phyloP scores from a whole-genome alignment of 768 basidiomycete genomes.

The Lepiota brunneoincarnata region DNA sequence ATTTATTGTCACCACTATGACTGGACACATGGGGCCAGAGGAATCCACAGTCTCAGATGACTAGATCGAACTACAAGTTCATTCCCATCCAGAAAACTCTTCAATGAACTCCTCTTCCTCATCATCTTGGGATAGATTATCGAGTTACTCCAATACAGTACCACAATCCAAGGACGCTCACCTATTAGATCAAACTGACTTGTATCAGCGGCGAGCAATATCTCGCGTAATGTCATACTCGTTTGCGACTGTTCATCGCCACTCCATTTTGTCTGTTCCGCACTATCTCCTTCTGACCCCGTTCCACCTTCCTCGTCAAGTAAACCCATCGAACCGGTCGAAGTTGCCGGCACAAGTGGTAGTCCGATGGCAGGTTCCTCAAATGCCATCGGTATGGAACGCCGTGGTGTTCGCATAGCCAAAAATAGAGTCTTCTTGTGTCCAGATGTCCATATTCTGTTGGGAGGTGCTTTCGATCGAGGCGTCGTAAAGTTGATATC shows the following conservation, averaged over 20 bases:
- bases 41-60: no score
- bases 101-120: constrained; percentile 14
- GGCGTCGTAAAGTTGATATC: background rate
- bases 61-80: background rate
- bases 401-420: background rate
- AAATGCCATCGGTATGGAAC: background rate
- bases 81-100: constrained; percentile 22
- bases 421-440: background rate
- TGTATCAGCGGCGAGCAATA: constrained; percentile 38
- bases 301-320: background rate
- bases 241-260: constrained; percentile 34
- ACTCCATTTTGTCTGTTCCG: constrained; percentile 25
- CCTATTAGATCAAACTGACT: constrained; percentile 38
- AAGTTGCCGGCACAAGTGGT: background rate
- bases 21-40: no score
- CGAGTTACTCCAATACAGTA: background rate
- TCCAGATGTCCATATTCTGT: constrained; percentile 12
- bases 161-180: constrained; percentile 13
- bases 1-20: no score
- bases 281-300: constrained; percentile 5
- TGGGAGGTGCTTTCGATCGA: background rate
- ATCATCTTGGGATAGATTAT: constrained; percentile 7
- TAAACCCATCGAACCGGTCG: constrained; percentile 5
- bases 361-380: background rate
- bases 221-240: constrained; percentile 49